These are phyloP conservation scores for Phytopythium ostracodes DNA, from an alignment of 352 stramenopile genomes.

Conservation along the genomic window DNA sequence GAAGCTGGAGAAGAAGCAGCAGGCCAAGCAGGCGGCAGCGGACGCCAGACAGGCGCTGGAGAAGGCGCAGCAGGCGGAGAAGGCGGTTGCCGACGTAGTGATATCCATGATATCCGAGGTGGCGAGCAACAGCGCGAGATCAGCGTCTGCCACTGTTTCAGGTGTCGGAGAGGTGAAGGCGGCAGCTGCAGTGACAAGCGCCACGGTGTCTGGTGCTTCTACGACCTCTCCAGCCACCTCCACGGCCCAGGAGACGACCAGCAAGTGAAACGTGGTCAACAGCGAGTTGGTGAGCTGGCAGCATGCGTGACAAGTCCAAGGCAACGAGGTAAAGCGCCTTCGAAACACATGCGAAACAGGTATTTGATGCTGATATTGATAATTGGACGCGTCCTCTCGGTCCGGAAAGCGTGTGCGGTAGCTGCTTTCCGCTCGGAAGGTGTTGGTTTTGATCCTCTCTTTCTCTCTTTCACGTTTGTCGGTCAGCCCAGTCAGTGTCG, in stretches of 20 bases:
- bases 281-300: background rate
- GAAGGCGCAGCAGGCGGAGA: background rate
- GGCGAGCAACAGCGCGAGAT: background rate
- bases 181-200: background rate
- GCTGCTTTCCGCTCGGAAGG: conserved; percentile 4
- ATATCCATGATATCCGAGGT: background rate
- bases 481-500: background rate
- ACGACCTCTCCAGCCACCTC: background rate
- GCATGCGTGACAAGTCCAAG: background rate
- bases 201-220: background rate
- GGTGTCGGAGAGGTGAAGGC: background rate
- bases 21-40: conserved; percentile 21
- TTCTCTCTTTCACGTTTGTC: background rate
- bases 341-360: background rate
- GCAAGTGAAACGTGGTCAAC: background rate
- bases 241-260: background rate
- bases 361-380: conserved; percentile 10
- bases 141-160: background rate
- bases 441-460: background rate
- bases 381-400: conserved; percentile 10
- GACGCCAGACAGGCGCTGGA: conserved; percentile 10
- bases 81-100: background rate
- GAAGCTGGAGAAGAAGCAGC: conserved; percentile 42
- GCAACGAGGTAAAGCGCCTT: background rate
- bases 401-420: conserved; percentile 1